Base-by-base conservation (phyloP, 176 grass and related monocot genomes). In the Oryza meridionalis region DNA sequence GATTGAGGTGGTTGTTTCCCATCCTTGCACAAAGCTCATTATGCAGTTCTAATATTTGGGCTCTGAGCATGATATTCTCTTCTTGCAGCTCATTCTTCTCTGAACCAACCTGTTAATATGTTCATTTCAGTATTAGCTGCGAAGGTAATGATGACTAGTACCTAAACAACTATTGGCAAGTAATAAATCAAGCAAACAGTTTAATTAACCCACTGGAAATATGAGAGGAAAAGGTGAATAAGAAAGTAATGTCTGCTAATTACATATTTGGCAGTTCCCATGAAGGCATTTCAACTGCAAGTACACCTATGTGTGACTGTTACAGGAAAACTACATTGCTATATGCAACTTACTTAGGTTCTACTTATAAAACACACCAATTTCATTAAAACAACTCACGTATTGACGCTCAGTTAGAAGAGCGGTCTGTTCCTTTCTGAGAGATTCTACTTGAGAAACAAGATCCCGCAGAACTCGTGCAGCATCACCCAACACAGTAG, bases 1-100 rank as follows among this genome's bases (percentile, higher is more conserved):
- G n/a, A 84, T 40, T 83, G 17, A 78, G 46, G 69, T 29, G 80
- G 61, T 44, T 75, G 46, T 67, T 89, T 32, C 77, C 21, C 44
- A 86, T 67, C 69, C 85, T 92, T 69, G 62, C 72, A 32, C 78
- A 40, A 70, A 95, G 76, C 63, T 90, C 88, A 13, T 81, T 84
- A 77, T 90, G 88, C 10, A 95, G 88, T 64, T 81, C 80, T 71
- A 77, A 22, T 83, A 92, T 88, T 68, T 84, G 88, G 24, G 82
- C 53, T 78, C 81, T 62, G 46, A 95, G 77, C 6, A 88, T 73
- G 38, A 45, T 66, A 27, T 92, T 95, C 88, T 95, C 93, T 6
- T 90, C 93, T 82, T 90, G 88, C 76, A 95, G 67, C 63, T 95
- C 90, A n/a, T 82, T 86, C 73, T 83, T 92, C 74, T 95, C 88